Evolutionary conservation across 1,139 yeast genomes (phyloP), one percentile per base, ranked within the genome.

Genomic region (Zygosaccharomyces sapae): DNA sequence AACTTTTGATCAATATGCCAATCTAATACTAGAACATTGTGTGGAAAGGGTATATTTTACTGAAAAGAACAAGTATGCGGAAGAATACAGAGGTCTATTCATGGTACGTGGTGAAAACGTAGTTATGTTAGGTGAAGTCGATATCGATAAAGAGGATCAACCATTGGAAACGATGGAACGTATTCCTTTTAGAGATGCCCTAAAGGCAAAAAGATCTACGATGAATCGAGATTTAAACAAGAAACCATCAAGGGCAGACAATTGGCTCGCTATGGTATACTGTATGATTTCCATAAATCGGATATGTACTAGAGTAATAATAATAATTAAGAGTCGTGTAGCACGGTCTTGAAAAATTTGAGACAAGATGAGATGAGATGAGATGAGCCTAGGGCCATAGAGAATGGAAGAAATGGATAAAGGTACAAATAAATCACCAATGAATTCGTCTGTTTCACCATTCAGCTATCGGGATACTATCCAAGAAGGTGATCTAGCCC

Each of bases 21-120:
- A 92, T 68, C 74, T 92, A 63, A 96, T 92, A 37, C 73, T 92
- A 54, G 97, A 94, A 68, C 96, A 90, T 63, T 82, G 96, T 12
- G 72, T 82, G 43, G 97, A 94, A 66, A 79, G 97, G 66, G 80
- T 92, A 59, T 89, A 86, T 67, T 70, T 83, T 54, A 67, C 69
- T 24, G 69, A 74, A 45, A 66, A 75, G 59, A 59, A 74, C 57
- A 51, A 58, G 39, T 92, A 81, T 64, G 96, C 87, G 5, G 96
- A 92, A 66, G 74, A 72, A 22, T 76, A 77, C 49, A 77, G 88
- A 47, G 95, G 95, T 1, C 88, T 88, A 44, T 85, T 83, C 62
- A 80, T 94, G 73, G 85, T 94, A 34, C 85, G 98, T 70, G 98
- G 99, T 53, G 99, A 92, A 68, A 92, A 92, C 61, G 95, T 92